Evolutionary conservation across 176 grass and related monocot genomes (phyloP).

Genomic region (Oryza glaberrima): DNA sequence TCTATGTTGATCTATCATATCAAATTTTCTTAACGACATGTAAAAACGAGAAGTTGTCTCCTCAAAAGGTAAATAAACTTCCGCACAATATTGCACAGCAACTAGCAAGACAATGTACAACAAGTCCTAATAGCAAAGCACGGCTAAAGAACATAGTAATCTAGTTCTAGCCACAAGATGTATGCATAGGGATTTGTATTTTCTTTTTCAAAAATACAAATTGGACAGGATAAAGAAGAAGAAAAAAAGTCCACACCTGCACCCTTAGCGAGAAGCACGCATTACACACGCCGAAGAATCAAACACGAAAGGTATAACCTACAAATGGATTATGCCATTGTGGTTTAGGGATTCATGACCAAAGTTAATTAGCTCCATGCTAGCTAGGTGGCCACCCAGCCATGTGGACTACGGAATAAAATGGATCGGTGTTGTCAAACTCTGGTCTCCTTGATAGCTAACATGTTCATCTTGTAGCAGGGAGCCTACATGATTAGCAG

Average conservation of each 20-base stretch:
- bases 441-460: background rate
- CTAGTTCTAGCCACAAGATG: background rate
- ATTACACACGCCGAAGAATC: background rate
- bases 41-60: too few relatives aligned
- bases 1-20: too few relatives aligned
- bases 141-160: background rate
- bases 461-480: background rate
- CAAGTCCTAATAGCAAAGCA: too few relatives aligned
- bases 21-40: too few relatives aligned
- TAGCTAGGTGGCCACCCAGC: background rate
- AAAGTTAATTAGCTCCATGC: background rate
- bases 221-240: background rate
- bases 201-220: background rate
- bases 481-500: background rate
- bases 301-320: background rate
- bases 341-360: background rate
- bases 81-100: background rate
- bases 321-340: background rate
- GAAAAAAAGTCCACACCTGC: background rate
- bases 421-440: background rate
- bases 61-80: too few relatives aligned
- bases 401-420: slow-evolving; percentile 1
- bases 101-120: background rate
- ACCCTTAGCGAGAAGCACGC: background rate
- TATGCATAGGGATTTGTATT: background rate